A percentile compares a stretch with the other conserved stretches of the same genome.
These are phyloP conservation scores for Enterospora canceri DNA, from an alignment of 371 early-diverging fungal genomes.

Conservation along the genomic window DNA sequence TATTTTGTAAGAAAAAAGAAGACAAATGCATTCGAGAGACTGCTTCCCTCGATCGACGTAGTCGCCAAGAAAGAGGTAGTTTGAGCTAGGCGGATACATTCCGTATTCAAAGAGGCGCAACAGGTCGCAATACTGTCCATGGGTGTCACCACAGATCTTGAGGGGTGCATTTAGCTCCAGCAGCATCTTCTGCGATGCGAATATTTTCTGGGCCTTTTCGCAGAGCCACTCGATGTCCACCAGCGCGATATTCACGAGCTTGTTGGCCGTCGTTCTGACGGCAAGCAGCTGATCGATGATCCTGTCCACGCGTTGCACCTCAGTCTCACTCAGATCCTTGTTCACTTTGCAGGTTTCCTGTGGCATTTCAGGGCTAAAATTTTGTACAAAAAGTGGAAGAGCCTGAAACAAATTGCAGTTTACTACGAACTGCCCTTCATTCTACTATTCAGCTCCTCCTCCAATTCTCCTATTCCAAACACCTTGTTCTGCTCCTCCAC, in stretches of 20 bases:
- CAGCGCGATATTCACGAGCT: conserved; percentile 63
- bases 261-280: conserved; percentile 81
- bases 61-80: conserved; percentile 55
- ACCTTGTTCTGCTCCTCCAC: conserved; percentile 42
- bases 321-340: neutral
- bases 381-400: neutral
- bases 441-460: conserved; percentile 8
- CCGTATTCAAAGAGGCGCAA: conserved; percentile 49
- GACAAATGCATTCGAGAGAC: conserved; percentile 76
- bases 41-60: conserved; percentile 82
- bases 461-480: conserved; percentile 18
- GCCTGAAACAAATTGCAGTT: neutral
- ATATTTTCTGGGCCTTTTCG: conserved; percentile 69
- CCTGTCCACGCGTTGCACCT: conserved; percentile 39
- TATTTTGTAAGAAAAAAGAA: conserved; percentile 87
- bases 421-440: neutral
- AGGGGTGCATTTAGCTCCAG: conserved; percentile 69
- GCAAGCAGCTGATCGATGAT: conserved; percentile 56
- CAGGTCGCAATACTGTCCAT: conserved; percentile 53
- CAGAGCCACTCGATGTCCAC: conserved; percentile 74
- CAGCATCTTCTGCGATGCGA: conserved; percentile 73
- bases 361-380: neutral
- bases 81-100: conserved; percentile 40
- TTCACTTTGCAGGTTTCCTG: neutral
- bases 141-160: conserved; percentile 54